Conservation (phyloP, 768 basidiomycete species). For the Strobilomyces echinocephalus region DNA sequence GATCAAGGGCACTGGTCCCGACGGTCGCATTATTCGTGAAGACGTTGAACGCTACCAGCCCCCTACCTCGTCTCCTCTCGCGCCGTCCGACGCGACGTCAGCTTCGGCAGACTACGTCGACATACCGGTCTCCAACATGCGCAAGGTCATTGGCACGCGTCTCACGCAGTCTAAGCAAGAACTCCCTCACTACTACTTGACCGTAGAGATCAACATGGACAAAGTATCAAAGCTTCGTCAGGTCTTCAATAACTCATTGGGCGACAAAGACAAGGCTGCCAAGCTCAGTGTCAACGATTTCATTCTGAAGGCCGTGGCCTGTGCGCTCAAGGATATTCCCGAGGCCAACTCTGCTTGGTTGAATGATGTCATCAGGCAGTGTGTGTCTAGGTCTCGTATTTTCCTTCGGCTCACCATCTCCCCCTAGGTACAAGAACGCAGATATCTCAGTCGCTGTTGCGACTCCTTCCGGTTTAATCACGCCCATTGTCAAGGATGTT, state of each 20-base stretch:
- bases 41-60: conserved; percentile 91
- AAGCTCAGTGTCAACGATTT: conserved; percentile 99
- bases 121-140: conserved; percentile 89
- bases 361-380: conserved; percentile 94
- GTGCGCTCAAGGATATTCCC: conserved; percentile 90
- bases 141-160: conserved; percentile 85
- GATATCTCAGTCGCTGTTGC: conserved; percentile 98
- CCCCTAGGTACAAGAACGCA: conserved; percentile 82
- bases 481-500: conserved; percentile 93
- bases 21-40: conserved; percentile 89
- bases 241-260: conserved; percentile 88
- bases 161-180: conserved; percentile 92
- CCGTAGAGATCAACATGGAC: conserved; percentile 94
- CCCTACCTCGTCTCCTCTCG: conserved; percentile 38
- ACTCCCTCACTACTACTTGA: conserved; percentile 96
- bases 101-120: conserved; percentile 76
- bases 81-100: conserved; percentile 43
- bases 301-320: conserved; percentile 89
- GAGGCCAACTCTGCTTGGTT: conserved; percentile 98
- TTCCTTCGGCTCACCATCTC: not conserved
- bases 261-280: conserved; percentile 81
- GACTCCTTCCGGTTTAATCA: conserved; percentile 93
- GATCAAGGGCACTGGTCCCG: conserved; percentile 90
- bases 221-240: conserved; percentile 89
- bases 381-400: conserved; percentile 28